Conservation (phyloP, 1,139 yeast species). For the Blastobotrys petasosporus region DNA sequence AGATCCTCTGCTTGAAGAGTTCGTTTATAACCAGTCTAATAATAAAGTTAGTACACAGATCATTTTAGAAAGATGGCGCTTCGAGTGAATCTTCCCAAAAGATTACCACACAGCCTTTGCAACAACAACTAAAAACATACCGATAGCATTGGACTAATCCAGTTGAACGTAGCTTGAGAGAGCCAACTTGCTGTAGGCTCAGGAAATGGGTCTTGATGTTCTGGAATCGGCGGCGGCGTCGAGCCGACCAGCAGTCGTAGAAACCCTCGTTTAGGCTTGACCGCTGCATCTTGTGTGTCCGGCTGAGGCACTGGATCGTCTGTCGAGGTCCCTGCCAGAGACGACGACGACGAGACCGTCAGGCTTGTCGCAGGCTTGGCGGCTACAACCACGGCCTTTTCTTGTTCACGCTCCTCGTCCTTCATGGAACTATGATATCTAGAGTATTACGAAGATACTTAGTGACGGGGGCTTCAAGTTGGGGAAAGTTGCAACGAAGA, state of each 20-base stretch:
- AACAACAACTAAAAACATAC: slow-evolving; percentile 27
- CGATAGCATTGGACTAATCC: slow-evolving; percentile 54
- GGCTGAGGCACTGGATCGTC: neutral
- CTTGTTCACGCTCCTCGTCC: too few relatives aligned
- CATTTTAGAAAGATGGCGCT: neutral
- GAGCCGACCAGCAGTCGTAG: slow-evolving; percentile 26
- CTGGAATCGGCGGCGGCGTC: slow-evolving; percentile 30
- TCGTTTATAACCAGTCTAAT: slow-evolving; percentile 53
- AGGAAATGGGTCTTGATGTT: slow-evolving; percentile 25
- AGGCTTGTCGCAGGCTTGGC: too few relatives aligned
- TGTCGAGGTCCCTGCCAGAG: too few relatives aligned
- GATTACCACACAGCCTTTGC: neutral
- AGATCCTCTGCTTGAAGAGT: slow-evolving; percentile 61
- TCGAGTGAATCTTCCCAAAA: too few relatives aligned
- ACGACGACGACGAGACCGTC: too few relatives aligned
- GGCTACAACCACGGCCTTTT: too few relatives aligned
- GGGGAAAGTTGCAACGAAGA: too few relatives aligned
- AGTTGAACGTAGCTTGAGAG: slow-evolving; percentile 41
- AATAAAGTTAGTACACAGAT: slow-evolving; percentile 5
- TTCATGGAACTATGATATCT: too few relatives aligned
- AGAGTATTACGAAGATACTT: too few relatives aligned
- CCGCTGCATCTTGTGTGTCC: too few relatives aligned
- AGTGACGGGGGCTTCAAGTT: too few relatives aligned
- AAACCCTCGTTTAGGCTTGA: slow-evolving; percentile 14
- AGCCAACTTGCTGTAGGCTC: slow-evolving; percentile 22